Evolutionary conservation across 139 green algal genomes (phyloP).

Genomic region (Chloropicon primus): DNA sequence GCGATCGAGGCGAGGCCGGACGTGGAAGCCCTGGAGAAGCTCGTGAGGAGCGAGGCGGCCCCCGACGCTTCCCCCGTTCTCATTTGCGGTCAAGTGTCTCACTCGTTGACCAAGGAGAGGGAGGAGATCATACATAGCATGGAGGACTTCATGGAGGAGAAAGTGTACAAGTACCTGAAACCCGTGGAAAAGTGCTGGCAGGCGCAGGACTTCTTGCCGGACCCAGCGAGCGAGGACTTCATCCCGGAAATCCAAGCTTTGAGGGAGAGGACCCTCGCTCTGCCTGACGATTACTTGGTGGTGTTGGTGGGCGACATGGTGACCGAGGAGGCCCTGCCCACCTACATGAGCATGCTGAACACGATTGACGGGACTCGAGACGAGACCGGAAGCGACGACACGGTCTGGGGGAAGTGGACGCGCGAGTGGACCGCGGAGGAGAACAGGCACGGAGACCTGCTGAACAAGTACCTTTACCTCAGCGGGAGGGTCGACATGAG

Average conservation of each 20-base stretch:
- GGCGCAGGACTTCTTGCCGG: conserved; percentile 80
- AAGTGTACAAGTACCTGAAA: conserved; percentile 47
- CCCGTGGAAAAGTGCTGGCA: conserved; percentile 81
- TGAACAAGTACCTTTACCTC: conserved; percentile 93
- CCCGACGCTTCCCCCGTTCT: not conserved
- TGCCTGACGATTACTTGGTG: conserved; percentile 93
- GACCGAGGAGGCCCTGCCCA: conserved; percentile 97
- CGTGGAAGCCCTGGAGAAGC: not conserved
- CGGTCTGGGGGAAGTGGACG: conserved; percentile 72
- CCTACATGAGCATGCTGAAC: conserved; percentile 99
- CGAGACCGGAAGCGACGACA: conserved; percentile 70
- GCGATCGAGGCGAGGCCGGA: not conserved
- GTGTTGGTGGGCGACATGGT: conserved; percentile 86
- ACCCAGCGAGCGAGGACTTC: conserved; percentile 70
- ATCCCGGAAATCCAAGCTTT: conserved; percentile 68
- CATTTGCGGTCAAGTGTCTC: conserved; percentile 6
- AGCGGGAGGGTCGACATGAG: conserved; percentile 32
- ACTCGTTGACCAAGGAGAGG: conserved; percentile 46
- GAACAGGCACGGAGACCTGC: conserved; percentile 94
- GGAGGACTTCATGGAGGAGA: conserved; percentile 35
- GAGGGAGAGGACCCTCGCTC: conserved; percentile 46
- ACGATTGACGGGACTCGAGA: conserved; percentile 91
- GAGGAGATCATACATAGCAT: conserved; percentile 51
- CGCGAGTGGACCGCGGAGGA: conserved; percentile 72
- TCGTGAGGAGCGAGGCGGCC: not conserved